phyloP scores from a whole-genome alignment of 257 asterid species.

The Mentha longifolia region DNA sequence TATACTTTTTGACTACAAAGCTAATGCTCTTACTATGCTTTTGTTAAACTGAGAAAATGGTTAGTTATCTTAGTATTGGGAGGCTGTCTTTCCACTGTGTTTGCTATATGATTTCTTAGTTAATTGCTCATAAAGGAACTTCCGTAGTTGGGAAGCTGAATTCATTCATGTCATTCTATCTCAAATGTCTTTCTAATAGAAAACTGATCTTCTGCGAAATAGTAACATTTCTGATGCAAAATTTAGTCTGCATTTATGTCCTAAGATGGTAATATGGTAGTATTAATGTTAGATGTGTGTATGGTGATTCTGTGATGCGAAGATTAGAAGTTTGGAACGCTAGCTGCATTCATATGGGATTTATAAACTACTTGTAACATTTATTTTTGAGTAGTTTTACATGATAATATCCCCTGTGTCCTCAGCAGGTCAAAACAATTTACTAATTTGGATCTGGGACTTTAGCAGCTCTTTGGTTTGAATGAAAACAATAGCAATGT shows the following conservation, averaged over 20 bases:
- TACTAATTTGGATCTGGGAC: slow-evolving; percentile 9
- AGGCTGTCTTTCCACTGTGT: slow-evolving; percentile 4
- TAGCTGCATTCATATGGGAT: background rate
- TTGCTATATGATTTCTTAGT: background rate
- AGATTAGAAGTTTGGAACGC: background rate
- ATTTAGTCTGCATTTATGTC: background rate
- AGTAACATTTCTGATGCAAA: background rate
- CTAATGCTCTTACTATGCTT: background rate
- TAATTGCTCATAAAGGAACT: slow-evolving; percentile 13
- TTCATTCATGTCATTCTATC: background rate
- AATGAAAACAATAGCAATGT: slow-evolving; percentile 75
- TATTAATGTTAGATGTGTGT: background rate
- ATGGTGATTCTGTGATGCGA: slow-evolving; percentile 1
- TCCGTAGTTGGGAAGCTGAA: slow-evolving; percentile 2
- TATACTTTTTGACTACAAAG: background rate
- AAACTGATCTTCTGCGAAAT: slow-evolving; percentile 8
- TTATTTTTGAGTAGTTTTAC: slow-evolving; percentile 6
- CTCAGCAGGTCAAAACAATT: slow-evolving; percentile 53
- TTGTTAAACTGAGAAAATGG: slow-evolving; percentile 4
- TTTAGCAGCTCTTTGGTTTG: slow-evolving; percentile 39
- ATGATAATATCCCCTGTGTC: slow-evolving; percentile 15
- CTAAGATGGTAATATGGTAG: background rate
- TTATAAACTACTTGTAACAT: background rate
- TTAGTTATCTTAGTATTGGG: background rate
- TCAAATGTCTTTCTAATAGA: background rate